Base-by-base conservation (phyloP, 1,284 basidiomycete species). In the Naganishia sp. region DNA sequence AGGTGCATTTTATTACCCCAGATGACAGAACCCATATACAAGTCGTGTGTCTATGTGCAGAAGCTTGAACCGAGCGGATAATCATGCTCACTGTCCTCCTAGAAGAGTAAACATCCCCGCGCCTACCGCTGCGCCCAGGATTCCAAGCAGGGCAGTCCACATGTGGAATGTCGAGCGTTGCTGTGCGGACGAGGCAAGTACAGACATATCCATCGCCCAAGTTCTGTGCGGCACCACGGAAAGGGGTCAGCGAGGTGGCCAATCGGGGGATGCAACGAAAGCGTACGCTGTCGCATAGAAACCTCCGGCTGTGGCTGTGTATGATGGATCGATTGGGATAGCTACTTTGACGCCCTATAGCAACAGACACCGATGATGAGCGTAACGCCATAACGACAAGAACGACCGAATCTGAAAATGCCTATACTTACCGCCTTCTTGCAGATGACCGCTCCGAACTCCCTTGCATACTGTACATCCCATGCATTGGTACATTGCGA, bases 281-380 rank as follows among this genome's bases (percentile, higher is more conserved):
- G 21, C 59, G 36, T 52, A 66, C 50, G 57, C 52, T 28, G 65
- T 61, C 6, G 50, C 65, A 28, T 63, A 66, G 57, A 63, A 66
- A 42, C 65, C 57, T 55, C 65, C 65, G 10, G 59, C 59, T 7
- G 57, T 63, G 6, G 57, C 42, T 9, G 65, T 66, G 31, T 61
- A 66, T 16, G 57, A 54, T 6, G 57, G 57, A 23, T 44, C 44
- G 44, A 66, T 60, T 21, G 43, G 52, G 13, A 59, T 52, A 3
- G 23, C 33, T 6, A 48, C 28, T 9, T 66, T 44, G 28, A 55
- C 28, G 36, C 57, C 65, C 59, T 61, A 21, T 18, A 13, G 21
- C 9, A 21, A 36, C n/a, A 23, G 50, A 9, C 36, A 39, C 23
- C 4, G 25, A n/a, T 21, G 15, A 31, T 54, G 42, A 53, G 49